Percentiles rank a stretch among this genome's conserved stretches.
phyloP scores from a whole-genome alignment of 2,329 filamentous ascomycete species.

The Juglanconis juglandina region DNA sequence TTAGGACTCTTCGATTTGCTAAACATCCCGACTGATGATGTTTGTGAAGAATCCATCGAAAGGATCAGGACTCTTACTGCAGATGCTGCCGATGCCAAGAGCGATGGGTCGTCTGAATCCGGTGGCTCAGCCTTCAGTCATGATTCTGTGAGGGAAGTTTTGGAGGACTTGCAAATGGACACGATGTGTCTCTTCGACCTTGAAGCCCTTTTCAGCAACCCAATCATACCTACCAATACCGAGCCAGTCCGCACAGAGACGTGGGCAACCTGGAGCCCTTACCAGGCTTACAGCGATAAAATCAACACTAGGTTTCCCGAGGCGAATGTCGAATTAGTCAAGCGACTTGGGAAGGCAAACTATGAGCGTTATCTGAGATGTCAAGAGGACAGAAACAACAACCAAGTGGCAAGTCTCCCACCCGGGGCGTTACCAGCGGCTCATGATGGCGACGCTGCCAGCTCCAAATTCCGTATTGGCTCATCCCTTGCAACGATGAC shows the following conservation, averaged over 20 bases:
- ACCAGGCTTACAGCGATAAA: constrained; percentile 1
- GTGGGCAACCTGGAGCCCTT: neutral
- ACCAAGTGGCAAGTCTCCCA: neutral
- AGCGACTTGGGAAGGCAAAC: neutral
- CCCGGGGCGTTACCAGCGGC: neutral
- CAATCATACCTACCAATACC: neutral
- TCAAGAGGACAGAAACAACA: neutral
- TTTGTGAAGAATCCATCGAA: neutral
- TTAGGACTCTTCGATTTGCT: neutral
- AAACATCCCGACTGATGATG: neutral
- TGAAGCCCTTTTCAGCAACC: constrained; percentile 4
- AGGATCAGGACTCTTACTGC: neutral
- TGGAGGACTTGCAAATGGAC: constrained; percentile 8
- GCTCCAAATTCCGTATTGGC: constrained; percentile 5
- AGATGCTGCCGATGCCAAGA: neutral
- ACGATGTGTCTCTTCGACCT: constrained; percentile 8
- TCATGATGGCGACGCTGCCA: neutral
- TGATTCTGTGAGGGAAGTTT: neutral
- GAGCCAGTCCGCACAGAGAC: neutral
- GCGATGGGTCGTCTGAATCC: neutral
- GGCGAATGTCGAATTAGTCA: neutral
- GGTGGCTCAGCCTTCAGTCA: neutral
- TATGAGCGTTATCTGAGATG: constrained; percentile 7
- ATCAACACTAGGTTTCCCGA: constrained; percentile 4
- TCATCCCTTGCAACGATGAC: neutral